Conservation (phyloP, 805 yeast genomes). For the Metschnikowia henanensis region DNA sequence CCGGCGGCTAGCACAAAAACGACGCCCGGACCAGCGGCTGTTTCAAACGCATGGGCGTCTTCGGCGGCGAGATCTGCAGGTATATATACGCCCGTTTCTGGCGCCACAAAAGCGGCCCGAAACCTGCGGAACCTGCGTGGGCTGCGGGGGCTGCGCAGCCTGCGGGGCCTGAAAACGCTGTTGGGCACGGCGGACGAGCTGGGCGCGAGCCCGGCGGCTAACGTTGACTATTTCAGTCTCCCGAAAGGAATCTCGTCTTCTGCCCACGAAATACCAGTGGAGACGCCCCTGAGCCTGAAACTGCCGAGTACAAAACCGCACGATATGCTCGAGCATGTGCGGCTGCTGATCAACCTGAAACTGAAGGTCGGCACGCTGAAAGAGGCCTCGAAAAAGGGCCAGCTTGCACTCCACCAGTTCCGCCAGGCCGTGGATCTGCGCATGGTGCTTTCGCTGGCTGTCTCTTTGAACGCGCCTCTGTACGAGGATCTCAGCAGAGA, state of each 20-base stretch:
- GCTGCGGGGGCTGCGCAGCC: not conserved
- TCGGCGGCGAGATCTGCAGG: not conserved
- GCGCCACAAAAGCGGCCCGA: not conserved
- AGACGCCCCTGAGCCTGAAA: constrained; percentile 8
- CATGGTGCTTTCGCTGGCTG: constrained; percentile 22
- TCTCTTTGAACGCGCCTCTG: not conserved
- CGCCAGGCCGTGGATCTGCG: constrained; percentile 40
- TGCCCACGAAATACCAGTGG: not conserved
- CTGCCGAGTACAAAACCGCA: constrained; percentile 21
- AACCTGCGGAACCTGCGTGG: not conserved
- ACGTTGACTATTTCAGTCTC: constrained; percentile 9
- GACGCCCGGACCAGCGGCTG: not conserved
- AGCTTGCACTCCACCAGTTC: constrained; percentile 29
- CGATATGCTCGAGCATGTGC: constrained; percentile 32
- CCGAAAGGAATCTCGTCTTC: constrained; percentile 1
- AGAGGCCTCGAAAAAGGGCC: constrained; percentile 21
- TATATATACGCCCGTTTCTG: not conserved
- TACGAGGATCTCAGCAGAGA: constrained; percentile 1
- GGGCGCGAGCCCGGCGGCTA: not conserved
- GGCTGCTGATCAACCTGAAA: constrained; percentile 32
- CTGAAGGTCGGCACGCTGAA: constrained; percentile 18
- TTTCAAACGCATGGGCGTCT: not conserved
- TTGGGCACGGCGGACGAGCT: not conserved
- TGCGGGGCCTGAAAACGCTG: not conserved
- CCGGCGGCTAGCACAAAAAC: not conserved